phyloP scores from a whole-genome alignment of 257 asterid genomes.

The Solanum phureja region DNA sequence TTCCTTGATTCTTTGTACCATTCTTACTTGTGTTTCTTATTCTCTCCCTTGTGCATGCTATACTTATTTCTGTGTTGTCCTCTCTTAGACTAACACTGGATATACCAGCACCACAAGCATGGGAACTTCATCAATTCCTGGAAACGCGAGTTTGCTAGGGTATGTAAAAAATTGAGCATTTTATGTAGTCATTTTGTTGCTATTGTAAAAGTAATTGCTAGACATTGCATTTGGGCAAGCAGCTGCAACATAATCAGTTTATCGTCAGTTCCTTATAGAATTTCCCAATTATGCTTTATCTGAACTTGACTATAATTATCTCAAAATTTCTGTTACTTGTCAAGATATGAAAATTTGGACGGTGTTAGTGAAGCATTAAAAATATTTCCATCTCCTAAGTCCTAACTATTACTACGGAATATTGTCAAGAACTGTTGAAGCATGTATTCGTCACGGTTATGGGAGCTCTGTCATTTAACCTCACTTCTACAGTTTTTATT shows the following conservation, averaged over 20 bases:
- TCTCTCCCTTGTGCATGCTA: neutral
- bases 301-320: neutral
- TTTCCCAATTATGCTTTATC: neutral
- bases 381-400: neutral
- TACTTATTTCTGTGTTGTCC: constrained; percentile 12
- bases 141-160: constrained; percentile 98
- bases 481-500: neutral
- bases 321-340: neutral
- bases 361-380: neutral
- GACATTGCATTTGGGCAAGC: neutral
- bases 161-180: constrained; percentile 18
- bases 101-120: constrained; percentile 42
- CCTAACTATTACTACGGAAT: neutral
- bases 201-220: neutral
- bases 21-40: neutral
- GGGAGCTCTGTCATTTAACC: neutral
- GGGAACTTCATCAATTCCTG: constrained; percentile 62
- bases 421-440: neutral
- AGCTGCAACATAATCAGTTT: neutral
- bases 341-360: neutral
- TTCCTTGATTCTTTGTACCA: neutral
- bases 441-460: neutral
- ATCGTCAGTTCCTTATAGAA: neutral
- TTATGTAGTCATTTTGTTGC: neutral
- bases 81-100: constrained; percentile 48